Evolutionary conservation across 1,284 basidiomycete genomes (phyloP).

Genomic region (Apiotrichum porosum): DNA sequence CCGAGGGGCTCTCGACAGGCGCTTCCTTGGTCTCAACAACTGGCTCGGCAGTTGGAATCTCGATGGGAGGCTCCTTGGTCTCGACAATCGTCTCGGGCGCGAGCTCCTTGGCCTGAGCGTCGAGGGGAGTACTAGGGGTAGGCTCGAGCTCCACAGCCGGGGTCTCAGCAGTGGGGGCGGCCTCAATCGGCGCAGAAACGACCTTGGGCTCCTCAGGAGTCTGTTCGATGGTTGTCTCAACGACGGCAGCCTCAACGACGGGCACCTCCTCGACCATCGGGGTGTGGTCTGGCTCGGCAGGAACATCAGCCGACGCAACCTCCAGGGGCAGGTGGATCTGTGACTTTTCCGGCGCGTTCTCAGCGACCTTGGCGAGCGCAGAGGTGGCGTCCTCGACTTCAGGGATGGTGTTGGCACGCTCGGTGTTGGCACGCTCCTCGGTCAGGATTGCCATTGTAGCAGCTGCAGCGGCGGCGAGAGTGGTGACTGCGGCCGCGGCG

Average conservation of each 20-base stretch:
- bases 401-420: conserved; percentile 1
- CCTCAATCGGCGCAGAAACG: not conserved
- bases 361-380: conserved; percentile 1
- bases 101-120: not conserved
- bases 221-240: not conserved
- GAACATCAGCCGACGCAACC: too few species aligned
- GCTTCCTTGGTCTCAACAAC: not conserved
- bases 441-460: not conserved
- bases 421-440: not conserved
- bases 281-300: too few species aligned
- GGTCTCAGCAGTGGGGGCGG: not conserved
- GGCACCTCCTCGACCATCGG: too few species aligned
- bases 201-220: not conserved
- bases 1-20: not conserved
- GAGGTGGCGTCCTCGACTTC: conserved; percentile 9
- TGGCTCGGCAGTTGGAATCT: not conserved
- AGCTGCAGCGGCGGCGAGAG: not conserved
- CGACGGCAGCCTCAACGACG: not conserved
- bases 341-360: too few species aligned
- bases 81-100: not conserved
- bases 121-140: not conserved
- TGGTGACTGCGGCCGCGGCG: not conserved
- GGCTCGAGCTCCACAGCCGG: not conserved
- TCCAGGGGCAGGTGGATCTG: too few species aligned
- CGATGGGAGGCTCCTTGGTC: not conserved